phyloP scores from a whole-genome alignment of 495 filamentous ascomycete genomes.

The Aspergillus sclerotioniger region DNA sequence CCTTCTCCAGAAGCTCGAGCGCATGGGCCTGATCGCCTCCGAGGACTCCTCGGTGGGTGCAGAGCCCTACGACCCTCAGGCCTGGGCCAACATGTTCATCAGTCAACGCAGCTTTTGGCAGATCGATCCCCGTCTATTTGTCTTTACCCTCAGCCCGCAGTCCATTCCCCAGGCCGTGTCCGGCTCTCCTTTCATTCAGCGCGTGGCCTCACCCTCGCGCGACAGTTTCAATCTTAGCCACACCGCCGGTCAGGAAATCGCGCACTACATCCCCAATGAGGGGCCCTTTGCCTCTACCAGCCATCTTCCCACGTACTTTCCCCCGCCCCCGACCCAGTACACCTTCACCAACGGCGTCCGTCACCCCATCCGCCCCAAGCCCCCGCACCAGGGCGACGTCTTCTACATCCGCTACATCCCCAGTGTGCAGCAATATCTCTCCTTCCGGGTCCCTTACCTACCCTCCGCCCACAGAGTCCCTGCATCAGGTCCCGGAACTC shows the following conservation, averaged over 20 bases:
- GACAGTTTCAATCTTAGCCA: conserved; percentile 36
- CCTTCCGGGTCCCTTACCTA: conserved; percentile 72
- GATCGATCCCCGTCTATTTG: conserved; percentile 77
- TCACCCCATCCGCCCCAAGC: conserved; percentile 86
- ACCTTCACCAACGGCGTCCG: conserved; percentile 73
- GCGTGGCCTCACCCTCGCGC: conserved; percentile 54
- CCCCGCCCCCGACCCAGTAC: conserved; percentile 78
- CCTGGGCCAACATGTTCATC: conserved; percentile 79
- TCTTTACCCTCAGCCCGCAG: conserved; percentile 77
- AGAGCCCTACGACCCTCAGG: conserved; percentile 52
- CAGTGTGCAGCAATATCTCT: conserved; percentile 78
- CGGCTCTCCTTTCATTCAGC: conserved; percentile 52
- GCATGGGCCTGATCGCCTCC: conserved; percentile 81
- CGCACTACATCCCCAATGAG: conserved; percentile 28
- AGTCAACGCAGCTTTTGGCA: conserved; percentile 87
- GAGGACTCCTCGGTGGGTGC: conserved; percentile 74
- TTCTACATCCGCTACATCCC: conserved; percentile 89
- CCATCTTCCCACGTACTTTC: conserved; percentile 87
- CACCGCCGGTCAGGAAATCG: conserved; percentile 21
- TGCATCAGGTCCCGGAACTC: conserved; percentile 14
- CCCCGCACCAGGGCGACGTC: conserved; percentile 79
- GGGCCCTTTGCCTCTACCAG: conserved; percentile 70
- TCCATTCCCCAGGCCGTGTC: conserved; percentile 44
- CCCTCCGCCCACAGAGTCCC: conserved; percentile 19
- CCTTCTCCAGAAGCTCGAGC: conserved; percentile 83